Percentiles rank a stretch among this genome's conserved stretches.
Evolutionary conservation across 2,329 filamentous ascomycete genomes (phyloP).

Genomic region (Clonostachys solani): DNA sequence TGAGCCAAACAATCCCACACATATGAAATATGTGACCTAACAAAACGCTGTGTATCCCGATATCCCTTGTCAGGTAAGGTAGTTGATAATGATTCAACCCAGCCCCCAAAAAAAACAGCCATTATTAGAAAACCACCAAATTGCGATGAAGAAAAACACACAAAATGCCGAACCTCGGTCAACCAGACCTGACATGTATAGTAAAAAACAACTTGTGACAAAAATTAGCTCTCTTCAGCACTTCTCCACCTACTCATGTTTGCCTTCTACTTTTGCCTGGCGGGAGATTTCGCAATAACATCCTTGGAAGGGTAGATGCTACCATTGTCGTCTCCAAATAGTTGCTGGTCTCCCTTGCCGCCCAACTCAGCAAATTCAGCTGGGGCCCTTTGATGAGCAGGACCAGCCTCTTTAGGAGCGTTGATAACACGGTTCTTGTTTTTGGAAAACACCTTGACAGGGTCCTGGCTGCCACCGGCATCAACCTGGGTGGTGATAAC

Average conservation of each 20-base stretch:
- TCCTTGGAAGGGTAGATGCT: slow-evolving; percentile 42
- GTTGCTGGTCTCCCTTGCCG: slow-evolving; percentile 75
- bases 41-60: background rate
- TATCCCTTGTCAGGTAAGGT: background rate
- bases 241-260: slow-evolving; percentile 14
- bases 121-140: too few species aligned
- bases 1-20: background rate
- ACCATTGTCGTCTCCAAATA: slow-evolving; percentile 63
- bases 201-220: background rate
- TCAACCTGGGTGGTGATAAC: slow-evolving; percentile 47
- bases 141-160: too few species aligned
- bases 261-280: slow-evolving; percentile 20
- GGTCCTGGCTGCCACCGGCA: slow-evolving; percentile 48
- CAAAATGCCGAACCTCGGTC: background rate
- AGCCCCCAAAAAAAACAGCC: too few species aligned
- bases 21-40: background rate
- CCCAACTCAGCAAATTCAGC: slow-evolving; percentile 81
- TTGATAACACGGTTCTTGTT: slow-evolving; percentile 45
- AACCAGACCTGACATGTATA: too few species aligned
- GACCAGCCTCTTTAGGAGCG: slow-evolving; percentile 54
- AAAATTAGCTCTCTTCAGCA: background rate
- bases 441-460: slow-evolving; percentile 72
- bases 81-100: background rate
- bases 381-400: slow-evolving; percentile 62
- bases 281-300: slow-evolving; percentile 16